Percentiles rank a stretch among this genome's conserved stretches.
Conservation (phyloP, 768 basidiomycete genomes). For the Xerocomellus dryophilus region DNA sequence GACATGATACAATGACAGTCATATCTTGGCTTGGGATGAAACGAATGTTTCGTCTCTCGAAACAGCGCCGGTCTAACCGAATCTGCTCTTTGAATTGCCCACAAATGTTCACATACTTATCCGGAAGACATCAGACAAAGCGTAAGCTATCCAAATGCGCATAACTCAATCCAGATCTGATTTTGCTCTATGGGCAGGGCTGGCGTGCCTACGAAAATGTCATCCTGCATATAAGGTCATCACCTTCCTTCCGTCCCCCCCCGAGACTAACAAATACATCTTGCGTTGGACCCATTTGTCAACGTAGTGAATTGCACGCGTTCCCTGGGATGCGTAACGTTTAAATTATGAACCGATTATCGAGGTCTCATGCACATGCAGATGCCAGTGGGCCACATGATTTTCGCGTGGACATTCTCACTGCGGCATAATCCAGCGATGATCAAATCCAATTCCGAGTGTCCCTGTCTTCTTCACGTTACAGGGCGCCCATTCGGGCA, state of each 20-base stretch:
- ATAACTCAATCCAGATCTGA: neutral
- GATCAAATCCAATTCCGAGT: conserved; percentile 16
- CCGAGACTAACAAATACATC: neutral
- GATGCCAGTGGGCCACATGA: conserved; percentile 7
- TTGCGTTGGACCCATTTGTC: neutral
- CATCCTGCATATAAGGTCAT: neutral
- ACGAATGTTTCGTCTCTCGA: conserved; percentile 18
- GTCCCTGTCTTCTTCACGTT: conserved; percentile 10
- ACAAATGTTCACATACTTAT: conserved; percentile 1
- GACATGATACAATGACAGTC: neutral
- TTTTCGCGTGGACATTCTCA: conserved; percentile 15
- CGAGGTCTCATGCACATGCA: conserved; percentile 2
- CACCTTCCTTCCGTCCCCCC: neutral
- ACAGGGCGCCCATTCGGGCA: conserved; percentile 2
- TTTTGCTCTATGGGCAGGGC: neutral
- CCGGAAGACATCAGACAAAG: conserved; percentile 10
- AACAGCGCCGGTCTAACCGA: neutral
- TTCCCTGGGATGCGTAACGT: neutral
- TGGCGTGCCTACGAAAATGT: neutral
- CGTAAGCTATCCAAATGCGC: neutral
- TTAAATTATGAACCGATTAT: conserved; percentile 1
- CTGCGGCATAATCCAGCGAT: conserved; percentile 8
- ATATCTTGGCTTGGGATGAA: conserved; percentile 10
- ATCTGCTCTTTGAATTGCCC: neutral
- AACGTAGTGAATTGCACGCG: neutral